Conservation (phyloP, 192 early-diverging fungal genomes). For the Linnemannia schmuckeri region DNA sequence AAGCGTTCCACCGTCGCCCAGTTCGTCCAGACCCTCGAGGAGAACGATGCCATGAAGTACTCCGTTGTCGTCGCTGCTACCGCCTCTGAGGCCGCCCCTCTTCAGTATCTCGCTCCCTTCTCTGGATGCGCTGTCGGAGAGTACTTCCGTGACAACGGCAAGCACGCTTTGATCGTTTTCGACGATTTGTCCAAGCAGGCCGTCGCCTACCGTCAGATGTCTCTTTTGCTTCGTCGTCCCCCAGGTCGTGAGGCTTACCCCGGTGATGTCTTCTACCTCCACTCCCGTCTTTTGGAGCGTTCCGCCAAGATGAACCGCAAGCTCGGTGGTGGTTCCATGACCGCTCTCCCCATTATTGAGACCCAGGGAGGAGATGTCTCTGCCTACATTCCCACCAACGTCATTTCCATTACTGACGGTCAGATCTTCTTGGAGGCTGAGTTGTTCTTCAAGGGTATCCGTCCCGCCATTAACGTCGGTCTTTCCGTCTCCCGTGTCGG, state of each 20-base stretch:
- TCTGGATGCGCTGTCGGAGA: slow-evolving; percentile 99
- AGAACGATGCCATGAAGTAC: slow-evolving; percentile 98
- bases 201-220: slow-evolving; percentile 99
- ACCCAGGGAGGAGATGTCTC: slow-evolving; percentile 99
- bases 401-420: slow-evolving; percentile 99
- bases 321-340: slow-evolving; percentile 96
- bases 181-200: slow-evolving; percentile 99
- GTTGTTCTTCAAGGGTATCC: slow-evolving; percentile 99
- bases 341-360: slow-evolving; percentile 99
- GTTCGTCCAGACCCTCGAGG: slow-evolving; percentile 98
- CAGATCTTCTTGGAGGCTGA: slow-evolving; percentile 99
- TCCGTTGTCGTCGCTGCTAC: slow-evolving; percentile 98
- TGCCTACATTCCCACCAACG: slow-evolving; percentile 99
- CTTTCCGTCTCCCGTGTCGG: slow-evolving; percentile 99
- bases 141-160: slow-evolving; percentile 99
- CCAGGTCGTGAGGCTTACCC: slow-evolving; percentile 99
- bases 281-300: slow-evolving; percentile 99
- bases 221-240: slow-evolving; percentile 98
- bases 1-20: slow-evolving; percentile 99
- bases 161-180: slow-evolving; percentile 98
- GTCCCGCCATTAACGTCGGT: slow-evolving; percentile 99
- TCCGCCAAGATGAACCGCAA: slow-evolving; percentile 99
- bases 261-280: slow-evolving; percentile 99
- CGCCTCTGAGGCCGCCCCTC: slow-evolving; percentile 98
- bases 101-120: slow-evolving; percentile 99